These are phyloP conservation scores for Narthecium ossifragum DNA, from an alignment of 106 monocot species.

Conservation along the genomic window DNA sequence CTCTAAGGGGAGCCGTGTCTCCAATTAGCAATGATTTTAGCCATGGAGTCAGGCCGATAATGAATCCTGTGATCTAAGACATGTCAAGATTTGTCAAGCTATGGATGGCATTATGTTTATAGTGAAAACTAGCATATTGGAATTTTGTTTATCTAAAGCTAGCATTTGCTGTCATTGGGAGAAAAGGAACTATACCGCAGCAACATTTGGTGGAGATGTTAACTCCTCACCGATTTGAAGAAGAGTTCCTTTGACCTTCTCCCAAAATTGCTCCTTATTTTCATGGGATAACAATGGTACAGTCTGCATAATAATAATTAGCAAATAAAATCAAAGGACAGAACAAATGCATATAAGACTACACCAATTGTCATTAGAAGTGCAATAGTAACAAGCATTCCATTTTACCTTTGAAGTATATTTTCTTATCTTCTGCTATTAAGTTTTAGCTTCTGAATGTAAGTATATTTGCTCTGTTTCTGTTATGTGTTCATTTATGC, in stretches of 20 bases:
- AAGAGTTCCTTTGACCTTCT: slow-evolving; percentile 10
- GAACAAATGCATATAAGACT: too few relatives aligned
- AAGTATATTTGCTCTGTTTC: too few relatives aligned
- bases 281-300: slow-evolving; percentile 6
- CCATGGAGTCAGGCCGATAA: slow-evolving; percentile 9
- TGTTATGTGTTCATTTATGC: too few relatives aligned
- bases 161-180: not conserved
- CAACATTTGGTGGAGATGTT: slow-evolving; percentile 36
- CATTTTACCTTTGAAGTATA: too few relatives aligned
- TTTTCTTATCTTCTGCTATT: too few relatives aligned
- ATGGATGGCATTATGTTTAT: too few relatives aligned
- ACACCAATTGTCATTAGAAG: too few relatives aligned
- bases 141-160: too few relatives aligned
- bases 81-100: not conserved
- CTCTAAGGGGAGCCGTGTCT: slow-evolving; percentile 21
- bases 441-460: too few relatives aligned
- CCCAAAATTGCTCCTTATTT: slow-evolving; percentile 7
- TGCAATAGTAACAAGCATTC: too few relatives aligned
- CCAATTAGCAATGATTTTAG: slow-evolving; percentile 24
- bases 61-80: slow-evolving; percentile 10
- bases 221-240: slow-evolving; percentile 32
- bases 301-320: slow-evolving; percentile 11
- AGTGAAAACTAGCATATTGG: too few relatives aligned
- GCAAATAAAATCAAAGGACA: not conserved
- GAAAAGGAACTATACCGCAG: slow-evolving; percentile 30